These are phyloP conservation scores for Ophioceras dolichostomum DNA, from an alignment of 2,329 filamentous ascomycete genomes.

Conservation along the genomic window DNA sequence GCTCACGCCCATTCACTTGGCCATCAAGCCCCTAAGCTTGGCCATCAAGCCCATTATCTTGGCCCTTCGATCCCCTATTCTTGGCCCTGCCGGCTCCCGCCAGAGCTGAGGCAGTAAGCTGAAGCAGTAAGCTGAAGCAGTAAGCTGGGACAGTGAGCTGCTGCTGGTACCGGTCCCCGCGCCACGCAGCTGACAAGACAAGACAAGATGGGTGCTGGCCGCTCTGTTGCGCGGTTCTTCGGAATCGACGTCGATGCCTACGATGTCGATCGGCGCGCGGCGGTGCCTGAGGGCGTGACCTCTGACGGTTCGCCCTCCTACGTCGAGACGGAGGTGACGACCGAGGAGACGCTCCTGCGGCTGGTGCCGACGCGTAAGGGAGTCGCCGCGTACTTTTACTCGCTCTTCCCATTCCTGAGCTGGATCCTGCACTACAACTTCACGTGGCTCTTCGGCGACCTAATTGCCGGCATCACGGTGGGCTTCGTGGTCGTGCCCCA, in stretches of 20 bases:
- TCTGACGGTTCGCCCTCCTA: constrained; percentile 15
- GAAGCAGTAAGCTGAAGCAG: no score
- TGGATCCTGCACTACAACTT: constrained; percentile 87
- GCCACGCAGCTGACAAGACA: no score
- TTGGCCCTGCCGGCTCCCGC: no score
- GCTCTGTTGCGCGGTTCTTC: constrained; percentile 1
- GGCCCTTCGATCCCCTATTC: no score
- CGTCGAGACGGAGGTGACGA: constrained; percentile 69
- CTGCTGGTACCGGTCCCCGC: no score
- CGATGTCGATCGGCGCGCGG: constrained; percentile 2
- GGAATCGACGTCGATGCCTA: constrained; percentile 4
- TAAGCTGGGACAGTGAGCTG: no score
- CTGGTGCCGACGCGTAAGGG: constrained; percentile 47
- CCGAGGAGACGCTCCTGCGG: constrained; percentile 57
- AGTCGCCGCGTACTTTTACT: constrained; percentile 47
- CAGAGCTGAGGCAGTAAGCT: no score
- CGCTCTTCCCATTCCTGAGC: constrained; percentile 75
- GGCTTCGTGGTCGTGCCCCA: constrained; percentile 58
- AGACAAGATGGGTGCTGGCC: constrained; percentile 1
- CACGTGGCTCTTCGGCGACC: constrained; percentile 79
- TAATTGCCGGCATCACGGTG: constrained; percentile 55
- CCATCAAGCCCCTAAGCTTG: no score
- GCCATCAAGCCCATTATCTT: no score
- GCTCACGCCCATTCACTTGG: no score
- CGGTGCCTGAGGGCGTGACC: no score